phyloP scores from a whole-genome alignment of 2,329 filamentous ascomycete species.

The Zymoseptoria pseudotritici region DNA sequence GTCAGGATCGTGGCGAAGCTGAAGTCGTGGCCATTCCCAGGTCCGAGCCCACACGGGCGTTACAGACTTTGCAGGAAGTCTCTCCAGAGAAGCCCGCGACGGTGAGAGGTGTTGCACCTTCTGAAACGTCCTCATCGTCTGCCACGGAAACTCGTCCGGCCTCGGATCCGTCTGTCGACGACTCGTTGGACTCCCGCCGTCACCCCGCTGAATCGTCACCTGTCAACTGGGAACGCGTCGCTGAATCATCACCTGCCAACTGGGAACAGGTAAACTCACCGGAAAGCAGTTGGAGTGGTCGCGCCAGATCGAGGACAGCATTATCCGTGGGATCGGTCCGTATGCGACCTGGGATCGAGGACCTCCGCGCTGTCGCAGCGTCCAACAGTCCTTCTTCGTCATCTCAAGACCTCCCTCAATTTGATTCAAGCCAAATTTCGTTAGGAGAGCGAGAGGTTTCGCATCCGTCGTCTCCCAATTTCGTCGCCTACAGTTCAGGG shows the following conservation, averaged over 20 bases:
- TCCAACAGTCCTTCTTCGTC: not conserved
- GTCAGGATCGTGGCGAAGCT: conserved; percentile 14
- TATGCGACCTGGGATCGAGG: not conserved
- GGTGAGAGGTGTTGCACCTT: conserved; percentile 15
- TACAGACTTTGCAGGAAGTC: conserved; percentile 25
- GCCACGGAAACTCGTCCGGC: conserved; percentile 2
- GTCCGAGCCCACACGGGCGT: conserved; percentile 17
- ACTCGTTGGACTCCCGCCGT: not conserved
- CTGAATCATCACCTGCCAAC: not conserved
- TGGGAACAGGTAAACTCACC: not conserved
- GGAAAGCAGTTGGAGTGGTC: not conserved
- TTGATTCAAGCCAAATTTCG: conserved; percentile 14
- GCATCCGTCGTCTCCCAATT: conserved; percentile 24
- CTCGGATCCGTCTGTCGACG: not conserved
- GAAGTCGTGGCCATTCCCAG: conserved; percentile 5
- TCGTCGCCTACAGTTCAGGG: conserved; percentile 23
- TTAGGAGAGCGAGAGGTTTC: conserved; percentile 9
- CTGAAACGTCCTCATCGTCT: conserved; percentile 14
- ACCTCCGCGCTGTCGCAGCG: not conserved
- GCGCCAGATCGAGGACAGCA: not conserved
- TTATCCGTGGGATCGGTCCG: not conserved
- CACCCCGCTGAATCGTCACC: not conserved
- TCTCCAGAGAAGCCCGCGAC: conserved; percentile 19
- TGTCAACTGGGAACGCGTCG: not conserved
- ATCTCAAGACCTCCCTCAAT: not conserved